Conservation (phyloP, 192 early-diverging fungal species). For the Backusella tuberculispora region DNA sequence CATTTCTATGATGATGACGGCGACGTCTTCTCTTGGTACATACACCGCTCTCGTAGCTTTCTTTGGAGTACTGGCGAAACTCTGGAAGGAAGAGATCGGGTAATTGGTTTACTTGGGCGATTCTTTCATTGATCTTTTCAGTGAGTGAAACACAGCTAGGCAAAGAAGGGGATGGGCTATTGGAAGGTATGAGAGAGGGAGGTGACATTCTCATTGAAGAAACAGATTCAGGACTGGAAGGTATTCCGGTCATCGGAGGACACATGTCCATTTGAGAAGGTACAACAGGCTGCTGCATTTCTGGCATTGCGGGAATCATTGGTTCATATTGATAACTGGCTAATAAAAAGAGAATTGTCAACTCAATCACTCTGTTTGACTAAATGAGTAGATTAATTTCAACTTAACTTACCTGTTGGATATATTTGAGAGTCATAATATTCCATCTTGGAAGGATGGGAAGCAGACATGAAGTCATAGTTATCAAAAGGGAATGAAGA, state of each 20-base stretch:
- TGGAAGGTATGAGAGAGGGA: slow-evolving; percentile 18
- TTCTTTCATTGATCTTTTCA: slow-evolving; percentile 30
- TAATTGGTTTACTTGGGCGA: slow-evolving; percentile 36
- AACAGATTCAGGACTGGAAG: slow-evolving; percentile 12
- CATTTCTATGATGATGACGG: background rate
- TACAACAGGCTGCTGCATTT: background rate
- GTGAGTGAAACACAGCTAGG: background rate
- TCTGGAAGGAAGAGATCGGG: slow-evolving; percentile 36
- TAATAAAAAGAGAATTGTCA: background rate
- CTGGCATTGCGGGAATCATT: background rate
- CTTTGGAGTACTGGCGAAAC: slow-evolving; percentile 42
- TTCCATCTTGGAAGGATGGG: slow-evolving; percentile 1
- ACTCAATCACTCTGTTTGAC: too few species aligned
- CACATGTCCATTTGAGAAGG: background rate
- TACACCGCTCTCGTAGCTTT: slow-evolving; percentile 36
- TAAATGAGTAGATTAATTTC: too few species aligned
- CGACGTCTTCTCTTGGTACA: slow-evolving; percentile 24
- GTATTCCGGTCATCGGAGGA: background rate
- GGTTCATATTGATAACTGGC: background rate
- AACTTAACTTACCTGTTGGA: slow-evolving; percentile 10
- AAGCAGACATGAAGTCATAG: background rate
- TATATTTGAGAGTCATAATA: slow-evolving; percentile 15
- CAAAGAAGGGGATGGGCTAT: background rate
- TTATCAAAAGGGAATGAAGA: slow-evolving; percentile 1
- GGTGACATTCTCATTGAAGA: slow-evolving; percentile 8